phyloP scores from a whole-genome alignment of 192 early-diverging fungal species.

The Coemansia sp. region DNA sequence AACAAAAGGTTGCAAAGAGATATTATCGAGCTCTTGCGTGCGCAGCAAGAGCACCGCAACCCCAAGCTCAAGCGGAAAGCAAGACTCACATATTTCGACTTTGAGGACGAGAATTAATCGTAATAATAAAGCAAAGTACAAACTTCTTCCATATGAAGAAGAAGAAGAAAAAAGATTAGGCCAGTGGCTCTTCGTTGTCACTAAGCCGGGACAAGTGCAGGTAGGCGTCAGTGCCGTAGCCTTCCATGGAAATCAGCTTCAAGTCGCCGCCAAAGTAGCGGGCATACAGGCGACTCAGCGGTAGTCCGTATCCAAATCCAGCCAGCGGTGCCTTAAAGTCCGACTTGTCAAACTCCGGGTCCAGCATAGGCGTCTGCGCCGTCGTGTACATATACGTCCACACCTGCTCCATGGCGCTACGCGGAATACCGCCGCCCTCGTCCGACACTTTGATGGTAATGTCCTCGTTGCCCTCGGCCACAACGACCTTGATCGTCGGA shows the following conservation, averaged over 20 bases:
- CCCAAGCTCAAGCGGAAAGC: conserved; percentile 27
- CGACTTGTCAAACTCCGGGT: conserved; percentile 68
- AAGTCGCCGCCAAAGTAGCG: conserved; percentile 97
- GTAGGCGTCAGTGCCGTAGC: conserved; percentile 94
- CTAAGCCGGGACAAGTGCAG: conserved; percentile 86
- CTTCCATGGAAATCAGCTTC: conserved; percentile 92
- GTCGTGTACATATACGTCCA: conserved; percentile 97
- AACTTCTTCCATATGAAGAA: not conserved
- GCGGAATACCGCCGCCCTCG: conserved; percentile 91
- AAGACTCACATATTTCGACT: conserved; percentile 40
- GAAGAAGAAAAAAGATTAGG: conserved; percentile 33
- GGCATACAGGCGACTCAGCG: conserved; percentile 82
- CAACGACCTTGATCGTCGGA: conserved; percentile 92
- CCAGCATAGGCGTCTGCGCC: conserved; percentile 67
- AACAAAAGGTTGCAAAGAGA: conserved; percentile 32
- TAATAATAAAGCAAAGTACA: not conserved
- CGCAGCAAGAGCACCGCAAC: conserved; percentile 33
- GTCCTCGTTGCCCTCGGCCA: conserved; percentile 86
- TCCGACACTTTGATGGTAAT: conserved; percentile 97
- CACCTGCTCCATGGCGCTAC: conserved; percentile 82
- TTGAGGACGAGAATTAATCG: conserved; percentile 27
- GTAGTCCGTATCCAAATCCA: conserved; percentile 94
- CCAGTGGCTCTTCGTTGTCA: conserved; percentile 86
- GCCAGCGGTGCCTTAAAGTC: conserved; percentile 80
- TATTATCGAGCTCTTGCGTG: conserved; percentile 38